phyloP scores from a whole-genome alignment of 225 moss, liverwort and hornwort genomes.

The Climacium dendroides region DNA sequence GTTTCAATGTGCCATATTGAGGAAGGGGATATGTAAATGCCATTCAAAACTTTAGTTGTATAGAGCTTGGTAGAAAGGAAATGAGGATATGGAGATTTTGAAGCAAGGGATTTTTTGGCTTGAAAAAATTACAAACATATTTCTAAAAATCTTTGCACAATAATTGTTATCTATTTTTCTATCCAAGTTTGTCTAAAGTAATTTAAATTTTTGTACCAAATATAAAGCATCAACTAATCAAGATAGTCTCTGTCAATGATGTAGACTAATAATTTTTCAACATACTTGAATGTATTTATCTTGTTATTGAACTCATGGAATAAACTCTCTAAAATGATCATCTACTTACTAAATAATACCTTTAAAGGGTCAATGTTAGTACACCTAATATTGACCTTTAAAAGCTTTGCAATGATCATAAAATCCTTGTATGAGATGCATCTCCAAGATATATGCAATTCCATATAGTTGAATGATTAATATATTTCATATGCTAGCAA shows the following conservation, averaged over 20 bases:
- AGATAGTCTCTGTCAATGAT: too few relatives aligned
- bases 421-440: neutral
- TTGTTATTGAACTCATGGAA: neutral
- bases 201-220: neutral
- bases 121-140: neutral
- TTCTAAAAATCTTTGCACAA: neutral
- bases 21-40: neutral
- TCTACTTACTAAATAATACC: neutral
- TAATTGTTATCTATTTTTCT: neutral
- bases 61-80: neutral
- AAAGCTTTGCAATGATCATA: neutral
- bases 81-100: neutral
- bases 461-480: neutral
- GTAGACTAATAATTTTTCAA: too few relatives aligned
- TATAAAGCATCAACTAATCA: neutral
- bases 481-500: too few relatives aligned
- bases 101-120: neutral
- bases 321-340: neutral
- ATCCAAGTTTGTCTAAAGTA: neutral
- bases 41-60: neutral
- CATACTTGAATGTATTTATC: neutral
- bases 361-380: neutral
- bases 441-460: neutral
- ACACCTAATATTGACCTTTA: neutral
- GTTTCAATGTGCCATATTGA: too few relatives aligned